Base-by-base conservation (phyloP, 2,329 filamentous ascomycete genomes). In the Apiospora phragmitis region DNA sequence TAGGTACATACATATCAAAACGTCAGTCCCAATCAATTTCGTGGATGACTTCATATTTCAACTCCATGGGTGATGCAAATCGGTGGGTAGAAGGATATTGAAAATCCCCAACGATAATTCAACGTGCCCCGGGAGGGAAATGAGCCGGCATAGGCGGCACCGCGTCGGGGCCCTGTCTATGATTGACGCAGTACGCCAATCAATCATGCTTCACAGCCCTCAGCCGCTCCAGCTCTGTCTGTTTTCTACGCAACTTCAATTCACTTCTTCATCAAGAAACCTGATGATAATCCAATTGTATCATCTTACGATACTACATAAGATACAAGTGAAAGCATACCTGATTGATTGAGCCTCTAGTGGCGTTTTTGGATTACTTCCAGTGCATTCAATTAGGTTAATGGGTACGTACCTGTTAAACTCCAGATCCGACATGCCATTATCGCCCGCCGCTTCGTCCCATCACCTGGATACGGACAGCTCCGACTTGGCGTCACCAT, bases 391-490 rank as follows among this genome's bases (percentile, higher is more conserved):
- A 41, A 12, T 41, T n/a, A n/a, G 16, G 41, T 16, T 47, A 7
- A 47, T 47, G 43, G 43, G 43, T 41, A 12, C 9, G 43, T 41
- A 12, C 9, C 38, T 41, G 38, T 12, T 41, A 12, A 41, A 12
- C n/a, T n/a, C n/a, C n/a, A n/a, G n/a, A n/a, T n/a, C n/a, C 32
- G 32, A 14, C n/a, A 67, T 67, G 26, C 51, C 51, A 1, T 55
- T 21, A 21, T 16, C 32, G 32, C 32, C 9, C 55, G 32, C 32
- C 32, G 8, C 32, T 62, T 62, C 55, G 32, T 62, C 55, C 55
- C 55, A 62, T 38, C 55, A 62, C 21, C 55, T 62, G 55, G 55
- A 62, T 38, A 12, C 55, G 55, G 55, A 62, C 55, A 38, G 55
- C 21, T 38, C 55, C 55, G 29, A 62, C 55, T 62, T 38, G 55